phyloP scores from a whole-genome alignment of 495 filamentous ascomycete species.

The Penicillium daleae region DNA sequence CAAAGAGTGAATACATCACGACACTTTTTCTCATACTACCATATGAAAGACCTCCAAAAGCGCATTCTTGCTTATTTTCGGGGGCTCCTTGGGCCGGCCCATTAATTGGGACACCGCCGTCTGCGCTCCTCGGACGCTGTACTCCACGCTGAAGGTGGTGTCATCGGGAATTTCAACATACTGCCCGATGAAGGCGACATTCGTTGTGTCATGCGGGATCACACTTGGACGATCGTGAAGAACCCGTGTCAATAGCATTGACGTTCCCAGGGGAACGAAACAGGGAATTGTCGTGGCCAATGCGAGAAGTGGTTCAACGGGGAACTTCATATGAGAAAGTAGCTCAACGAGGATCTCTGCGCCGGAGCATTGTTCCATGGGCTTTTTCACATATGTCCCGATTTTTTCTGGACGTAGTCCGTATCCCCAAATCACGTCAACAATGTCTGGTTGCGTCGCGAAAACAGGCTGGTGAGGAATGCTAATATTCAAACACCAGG shows the following conservation, averaged over 20 bases:
- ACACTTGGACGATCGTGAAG: conserved; percentile 39
- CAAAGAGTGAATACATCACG: no score
- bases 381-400: conserved; percentile 44
- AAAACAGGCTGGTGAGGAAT: conserved; percentile 41
- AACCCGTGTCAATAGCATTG: conserved; percentile 34
- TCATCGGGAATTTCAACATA: conserved; percentile 51
- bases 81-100: conserved; percentile 9
- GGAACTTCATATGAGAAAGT: conserved; percentile 36
- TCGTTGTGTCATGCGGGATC: conserved; percentile 38
- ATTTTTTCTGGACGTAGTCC: conserved; percentile 34
- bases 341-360: conserved; percentile 44
- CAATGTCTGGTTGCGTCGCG: conserved; percentile 32
- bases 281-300: conserved; percentile 39
- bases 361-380: conserved; percentile 45
- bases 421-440: conserved; percentile 46
- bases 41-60: no score
- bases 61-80: no score
- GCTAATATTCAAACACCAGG: neutral
- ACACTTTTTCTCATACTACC: no score
- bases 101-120: conserved; percentile 41
- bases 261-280: conserved; percentile 35
- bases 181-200: conserved; percentile 47
- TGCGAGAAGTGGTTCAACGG: conserved; percentile 21
- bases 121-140: conserved; percentile 47
- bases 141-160: conserved; percentile 45